Evolutionary conservation across 177 flowering plant species (phyloP), one percentile per base, ranked within the genome.

Genomic region (Tripterygium wilfordii): DNA sequence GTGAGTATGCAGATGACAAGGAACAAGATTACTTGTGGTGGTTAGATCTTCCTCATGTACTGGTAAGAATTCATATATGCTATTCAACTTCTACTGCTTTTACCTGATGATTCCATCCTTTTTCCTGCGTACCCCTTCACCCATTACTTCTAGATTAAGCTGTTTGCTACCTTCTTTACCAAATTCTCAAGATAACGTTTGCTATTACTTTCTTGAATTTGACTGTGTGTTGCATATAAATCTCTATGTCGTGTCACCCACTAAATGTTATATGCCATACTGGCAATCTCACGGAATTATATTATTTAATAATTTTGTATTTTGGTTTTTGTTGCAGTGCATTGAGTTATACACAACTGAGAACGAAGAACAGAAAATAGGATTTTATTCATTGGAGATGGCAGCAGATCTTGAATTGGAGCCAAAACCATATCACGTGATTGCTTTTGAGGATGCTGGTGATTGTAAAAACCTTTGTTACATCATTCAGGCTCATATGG

Each of bases 11-110:
- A 37, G 95, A 85, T 43, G 87, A 78, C 35, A 66, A 80, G 52
- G 83, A 78, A 57, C 82, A 85, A 67, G 98, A 91, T 64, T 83
- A 77, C 60, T 59, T 88, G 1, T 91, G 98, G 98, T 91, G 96
- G 96, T 73, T 91, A 37, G 96, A 91, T 82, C 87, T 91, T 61
- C 94, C 86, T 2, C 68, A 39, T 70, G 67, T 88, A 32, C 70
- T 91, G 83, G 98, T 90, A 60, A 42, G 8, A n/a, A 15, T 26
- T 44, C 16, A 27, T 19, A 7, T 30, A 36, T 47, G 18, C 10
- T 21, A 2, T 33, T 17, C n/a, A n/a, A n/a, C n/a, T n/a, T n/a
- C n/a, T n/a, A n/a, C n/a, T n/a, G n/a, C n/a, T n/a, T n/a, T n/a
- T n/a, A n/a, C n/a, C n/a, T n/a, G n/a, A n/a, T n/a, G n/a, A n/a